Evolutionary conservation across 345 rosid genomes (phyloP).

Genomic region (Microcos paniculata): DNA sequence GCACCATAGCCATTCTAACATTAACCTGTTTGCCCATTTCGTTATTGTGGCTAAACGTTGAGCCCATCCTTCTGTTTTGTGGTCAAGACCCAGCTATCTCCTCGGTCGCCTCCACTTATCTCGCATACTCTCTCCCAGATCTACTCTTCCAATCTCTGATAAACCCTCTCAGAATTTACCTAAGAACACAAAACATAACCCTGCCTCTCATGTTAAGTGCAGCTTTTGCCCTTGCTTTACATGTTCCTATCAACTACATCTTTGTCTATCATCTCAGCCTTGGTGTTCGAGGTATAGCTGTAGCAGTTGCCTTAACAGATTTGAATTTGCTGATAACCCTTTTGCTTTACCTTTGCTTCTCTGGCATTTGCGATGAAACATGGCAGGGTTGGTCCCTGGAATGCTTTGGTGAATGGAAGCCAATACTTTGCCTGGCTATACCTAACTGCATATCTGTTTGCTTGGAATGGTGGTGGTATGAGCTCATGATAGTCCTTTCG

Average conservation of each 20-base stretch:
- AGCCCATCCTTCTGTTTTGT: slow-evolving; percentile 39
- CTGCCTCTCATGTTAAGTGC: slow-evolving; percentile 48
- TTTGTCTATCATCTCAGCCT: slow-evolving; percentile 28
- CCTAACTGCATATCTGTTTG: slow-evolving; percentile 53
- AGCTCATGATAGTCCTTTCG: slow-evolving; percentile 52
- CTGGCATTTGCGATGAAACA: slow-evolving; percentile 39
- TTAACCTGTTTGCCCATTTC: slow-evolving; percentile 49
- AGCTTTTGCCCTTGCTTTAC: slow-evolving; percentile 43
- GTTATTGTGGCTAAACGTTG: slow-evolving; percentile 42
- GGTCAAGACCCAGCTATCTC: slow-evolving; percentile 51
- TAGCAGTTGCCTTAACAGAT: slow-evolving; percentile 41
- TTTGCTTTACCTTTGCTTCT: slow-evolving; percentile 35
- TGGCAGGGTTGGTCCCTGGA: slow-evolving; percentile 46
- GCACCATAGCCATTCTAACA: slow-evolving; percentile 43
- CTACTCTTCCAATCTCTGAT: slow-evolving; percentile 45
- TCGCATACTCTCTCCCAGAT: slow-evolving; percentile 47
- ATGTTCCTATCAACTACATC: slow-evolving; percentile 44
- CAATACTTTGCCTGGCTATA: slow-evolving; percentile 43
- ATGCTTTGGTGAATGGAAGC: slow-evolving; percentile 43
- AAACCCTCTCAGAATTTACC: slow-evolving; percentile 47
- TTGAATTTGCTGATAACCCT: slow-evolving; percentile 33
- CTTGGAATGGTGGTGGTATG: slow-evolving; percentile 74
- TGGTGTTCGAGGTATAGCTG: slow-evolving; percentile 46
- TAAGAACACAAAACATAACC: slow-evolving; percentile 54
- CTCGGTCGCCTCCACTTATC: slow-evolving; percentile 42